Evolutionary conservation across 148 eudicot species (phyloP), one percentile per base, ranked within the genome.

Genomic region (Camellia japonica): DNA sequence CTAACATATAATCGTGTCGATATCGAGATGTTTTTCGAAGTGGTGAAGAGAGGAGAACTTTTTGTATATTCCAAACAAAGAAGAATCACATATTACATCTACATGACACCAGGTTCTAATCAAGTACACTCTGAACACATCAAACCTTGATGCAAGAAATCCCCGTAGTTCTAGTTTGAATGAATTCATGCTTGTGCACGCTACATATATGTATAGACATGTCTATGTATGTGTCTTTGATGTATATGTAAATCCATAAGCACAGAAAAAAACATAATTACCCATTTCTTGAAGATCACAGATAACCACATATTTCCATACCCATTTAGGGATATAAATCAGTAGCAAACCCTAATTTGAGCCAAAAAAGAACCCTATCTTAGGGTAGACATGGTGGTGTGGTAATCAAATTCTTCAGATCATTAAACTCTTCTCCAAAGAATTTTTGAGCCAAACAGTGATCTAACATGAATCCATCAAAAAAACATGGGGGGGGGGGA

Each of bases 271-370:
- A 3, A 11, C 61, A 11, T 58, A 49, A 49, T 49, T 49, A 49
- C 52, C 52, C 4, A 5, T 49, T 49, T 49, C 52, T 4, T 49
- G 7, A 49, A 49, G 52, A 49, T 49, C 52, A 7, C 7, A 3
- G 7, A 49, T 3, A 49, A 49, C 52, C 52, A 49, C 52, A 49
- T 2, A 56, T 19, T 4, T 16, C 65, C 65, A 62, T 3, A n/a
- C 8, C 7, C 20, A 62, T 16, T 1, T 16, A 3, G 13, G 38
- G 38, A 30, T 30, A 14, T 58, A 58, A 14, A 58, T 58, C 61
- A 58, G 16, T 47, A 19, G 74, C 43, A 52, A 73, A 73, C 76
- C 76, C 76, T 73, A 73, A 38, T 73, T 55, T 63, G 11, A 72
- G 75, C 38, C 1, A 30, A 72, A 54, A 20, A 58, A 38, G 30